These are phyloP conservation scores for Ceratobasidium sp. DNA, from an alignment of 1,284 basidiomycete genomes.

Conservation along the genomic window DNA sequence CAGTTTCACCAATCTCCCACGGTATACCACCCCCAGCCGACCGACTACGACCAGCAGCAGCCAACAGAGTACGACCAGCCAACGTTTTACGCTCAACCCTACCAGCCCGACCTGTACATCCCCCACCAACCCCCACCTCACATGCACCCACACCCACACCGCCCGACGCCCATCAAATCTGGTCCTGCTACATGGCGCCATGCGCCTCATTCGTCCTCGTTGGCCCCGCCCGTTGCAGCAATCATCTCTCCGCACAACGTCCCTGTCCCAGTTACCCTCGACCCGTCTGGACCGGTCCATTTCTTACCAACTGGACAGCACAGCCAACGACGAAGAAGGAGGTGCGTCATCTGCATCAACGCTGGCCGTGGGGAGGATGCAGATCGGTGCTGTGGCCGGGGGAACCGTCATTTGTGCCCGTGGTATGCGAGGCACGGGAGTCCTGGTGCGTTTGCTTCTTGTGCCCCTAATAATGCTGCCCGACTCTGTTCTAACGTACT, in stretches of 20 bases:
- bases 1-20: neutral
- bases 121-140: neutral
- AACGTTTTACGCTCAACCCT: slow-evolving; percentile 9
- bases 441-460: slow-evolving; percentile 12
- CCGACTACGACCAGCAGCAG: slow-evolving; percentile 24
- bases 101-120: slow-evolving; percentile 5
- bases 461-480: neutral
- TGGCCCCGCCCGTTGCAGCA: slow-evolving; percentile 16
- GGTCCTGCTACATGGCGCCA: slow-evolving; percentile 33
- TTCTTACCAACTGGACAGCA: slow-evolving; percentile 32
- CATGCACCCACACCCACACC: neutral
- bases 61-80: neutral
- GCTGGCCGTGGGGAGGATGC: slow-evolving; percentile 30
- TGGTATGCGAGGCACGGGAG: slow-evolving; percentile 32
- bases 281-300: slow-evolving; percentile 31
- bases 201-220: slow-evolving; percentile 28
- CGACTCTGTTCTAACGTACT: neutral
- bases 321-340: slow-evolving; percentile 24
- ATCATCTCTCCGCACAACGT: slow-evolving; percentile 8
- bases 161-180: slow-evolving; percentile 20
- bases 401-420: slow-evolving; percentile 35
- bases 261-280: slow-evolving; percentile 10
- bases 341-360: slow-evolving; percentile 36
- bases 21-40: slow-evolving; percentile 13
- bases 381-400: slow-evolving; percentile 31